phyloP scores from a whole-genome alignment of 768 basidiomycete species.

The Cystobasidium onofrii region DNA sequence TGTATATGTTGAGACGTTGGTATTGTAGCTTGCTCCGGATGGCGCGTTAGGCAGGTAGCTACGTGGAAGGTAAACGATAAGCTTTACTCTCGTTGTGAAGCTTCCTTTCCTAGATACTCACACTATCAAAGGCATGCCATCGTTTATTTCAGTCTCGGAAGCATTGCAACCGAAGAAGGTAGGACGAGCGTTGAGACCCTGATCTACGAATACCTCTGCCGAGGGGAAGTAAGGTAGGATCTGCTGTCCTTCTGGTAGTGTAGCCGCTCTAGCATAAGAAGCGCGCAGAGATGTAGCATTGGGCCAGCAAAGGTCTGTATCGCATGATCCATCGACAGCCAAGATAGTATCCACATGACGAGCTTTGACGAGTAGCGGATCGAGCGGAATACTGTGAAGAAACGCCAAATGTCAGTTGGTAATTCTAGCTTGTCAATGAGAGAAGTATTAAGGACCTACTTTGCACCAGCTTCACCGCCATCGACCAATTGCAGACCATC shows the following conservation, averaged over 20 bases:
- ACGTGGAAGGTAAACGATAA: neutral
- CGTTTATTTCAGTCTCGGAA: slow-evolving; percentile 39
- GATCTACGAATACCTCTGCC: slow-evolving; percentile 52
- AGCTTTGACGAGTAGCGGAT: slow-evolving; percentile 61
- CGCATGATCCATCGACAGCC: slow-evolving; percentile 57
- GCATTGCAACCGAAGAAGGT: slow-evolving; percentile 75
- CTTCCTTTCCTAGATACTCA: slow-evolving; percentile 8
- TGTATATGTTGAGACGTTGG: slow-evolving; percentile 59
- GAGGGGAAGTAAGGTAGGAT: slow-evolving; percentile 36
- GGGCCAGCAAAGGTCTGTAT: slow-evolving; percentile 55
- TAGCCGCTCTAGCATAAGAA: slow-evolving; percentile 19
- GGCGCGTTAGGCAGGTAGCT: slow-evolving; percentile 71
- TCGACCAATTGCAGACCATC: slow-evolving; percentile 61
- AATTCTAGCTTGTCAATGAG: neutral
- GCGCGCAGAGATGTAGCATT: slow-evolving; percentile 52
- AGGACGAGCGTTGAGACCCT: slow-evolving; percentile 59
- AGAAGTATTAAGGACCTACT: slow-evolving; percentile 41
- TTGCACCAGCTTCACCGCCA: slow-evolving; percentile 62
- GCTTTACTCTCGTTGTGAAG: too few species aligned
- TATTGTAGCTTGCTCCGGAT: slow-evolving; percentile 52
- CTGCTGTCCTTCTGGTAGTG: slow-evolving; percentile 21
- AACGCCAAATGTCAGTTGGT: neutral
- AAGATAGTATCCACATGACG: slow-evolving; percentile 67
- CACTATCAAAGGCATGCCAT: slow-evolving; percentile 25
- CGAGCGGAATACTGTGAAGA: slow-evolving; percentile 52